Evolutionary conservation across 2,329 filamentous ascomycete genomes (phyloP).

Genomic region (Raffaelea arxii): DNA sequence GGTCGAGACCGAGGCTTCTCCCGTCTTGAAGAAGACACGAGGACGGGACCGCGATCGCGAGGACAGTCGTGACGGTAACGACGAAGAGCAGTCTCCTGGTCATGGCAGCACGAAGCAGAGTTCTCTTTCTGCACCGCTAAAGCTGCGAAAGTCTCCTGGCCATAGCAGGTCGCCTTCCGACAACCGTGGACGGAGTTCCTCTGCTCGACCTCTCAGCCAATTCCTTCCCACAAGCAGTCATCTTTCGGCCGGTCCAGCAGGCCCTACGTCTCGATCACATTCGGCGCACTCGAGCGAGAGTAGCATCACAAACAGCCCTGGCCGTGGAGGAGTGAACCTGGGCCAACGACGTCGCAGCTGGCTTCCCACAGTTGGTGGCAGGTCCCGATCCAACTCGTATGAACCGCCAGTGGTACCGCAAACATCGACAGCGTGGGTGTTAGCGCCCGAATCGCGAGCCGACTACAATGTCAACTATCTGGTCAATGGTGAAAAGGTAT

Average conservation of each 20-base stretch:
- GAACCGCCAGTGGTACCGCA: slow-evolving; percentile 18
- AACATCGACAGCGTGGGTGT: slow-evolving; percentile 34
- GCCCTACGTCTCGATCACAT: slow-evolving; percentile 19
- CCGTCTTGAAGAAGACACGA: slow-evolving; percentile 8
- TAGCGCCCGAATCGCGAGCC: slow-evolving; percentile 38
- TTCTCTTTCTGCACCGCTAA: slow-evolving; percentile 10
- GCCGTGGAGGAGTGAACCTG: slow-evolving; percentile 25
- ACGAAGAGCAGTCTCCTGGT: background rate
- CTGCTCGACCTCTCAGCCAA: slow-evolving; percentile 31
- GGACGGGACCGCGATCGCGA: slow-evolving; percentile 2
- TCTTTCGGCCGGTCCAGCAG: too few relatives aligned
- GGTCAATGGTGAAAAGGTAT: slow-evolving; percentile 45
- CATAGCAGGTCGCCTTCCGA: slow-evolving; percentile 21
- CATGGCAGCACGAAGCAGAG: background rate
- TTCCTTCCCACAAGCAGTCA: slow-evolving; percentile 18
- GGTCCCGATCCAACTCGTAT: slow-evolving; percentile 36
- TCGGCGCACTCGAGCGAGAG: slow-evolving; percentile 25
- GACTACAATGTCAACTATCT: slow-evolving; percentile 48
- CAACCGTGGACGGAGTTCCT: slow-evolving; percentile 36
- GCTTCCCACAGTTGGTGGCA: slow-evolving; percentile 31
- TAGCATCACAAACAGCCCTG: slow-evolving; percentile 31
- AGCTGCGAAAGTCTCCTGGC: slow-evolving; percentile 14
- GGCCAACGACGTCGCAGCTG: slow-evolving; percentile 41
- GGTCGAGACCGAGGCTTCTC: slow-evolving; percentile 3
- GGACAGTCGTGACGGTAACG: too few relatives aligned